Evolutionary conservation across 2,329 filamentous ascomycete species (phyloP).

Genomic region (Emericellopsis atlantica): DNA sequence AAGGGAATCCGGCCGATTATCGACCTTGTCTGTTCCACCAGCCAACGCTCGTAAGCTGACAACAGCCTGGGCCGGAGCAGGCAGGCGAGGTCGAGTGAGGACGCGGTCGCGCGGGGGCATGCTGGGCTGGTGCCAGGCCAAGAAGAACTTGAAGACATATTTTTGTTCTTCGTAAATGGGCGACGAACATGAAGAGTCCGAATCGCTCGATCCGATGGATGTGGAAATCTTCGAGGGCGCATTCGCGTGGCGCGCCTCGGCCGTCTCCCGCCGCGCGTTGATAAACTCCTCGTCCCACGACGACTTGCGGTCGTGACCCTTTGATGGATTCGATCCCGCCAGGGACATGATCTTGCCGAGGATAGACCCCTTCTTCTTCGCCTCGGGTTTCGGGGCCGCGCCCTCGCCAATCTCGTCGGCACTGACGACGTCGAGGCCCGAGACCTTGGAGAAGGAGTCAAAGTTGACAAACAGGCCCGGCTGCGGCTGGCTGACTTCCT

Average conservation of each 20-base stretch:
- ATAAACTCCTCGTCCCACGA: slow-evolving; percentile 34
- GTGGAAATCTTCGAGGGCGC: slow-evolving; percentile 7
- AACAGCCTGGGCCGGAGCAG: slow-evolving; percentile 54
- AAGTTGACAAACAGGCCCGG: slow-evolving; percentile 36
- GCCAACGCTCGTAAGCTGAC: slow-evolving; percentile 26
- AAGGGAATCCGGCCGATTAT: no score
- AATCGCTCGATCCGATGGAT: slow-evolving; percentile 16
- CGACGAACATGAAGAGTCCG: slow-evolving; percentile 40
- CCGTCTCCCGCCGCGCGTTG: slow-evolving; percentile 34
- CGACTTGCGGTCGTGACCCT: slow-evolving; percentile 4
- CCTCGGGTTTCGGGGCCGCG: slow-evolving; percentile 17
- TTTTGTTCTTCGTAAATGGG: slow-evolving; percentile 41
- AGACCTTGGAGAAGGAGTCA: slow-evolving; percentile 26
- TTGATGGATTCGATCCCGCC: slow-evolving; percentile 12
- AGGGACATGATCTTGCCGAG: slow-evolving; percentile 45
- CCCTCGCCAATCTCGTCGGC: slow-evolving; percentile 13
- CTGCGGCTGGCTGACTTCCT: slow-evolving; percentile 44
- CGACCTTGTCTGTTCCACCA: background rate
- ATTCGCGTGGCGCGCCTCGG: slow-evolving; percentile 23
- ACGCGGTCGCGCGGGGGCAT: slow-evolving; percentile 46
- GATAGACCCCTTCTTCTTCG: slow-evolving; percentile 51
- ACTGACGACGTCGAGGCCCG: slow-evolving; percentile 9
- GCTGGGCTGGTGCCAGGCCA: slow-evolving; percentile 49
- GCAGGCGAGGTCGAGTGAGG: slow-evolving; percentile 57
- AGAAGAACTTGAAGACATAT: slow-evolving; percentile 63